A percentile compares a stretch with the other conserved stretches of the same genome.
phyloP scores from a whole-genome alignment of 352 stramenopile species.

The Globisporangium canariense region DNA sequence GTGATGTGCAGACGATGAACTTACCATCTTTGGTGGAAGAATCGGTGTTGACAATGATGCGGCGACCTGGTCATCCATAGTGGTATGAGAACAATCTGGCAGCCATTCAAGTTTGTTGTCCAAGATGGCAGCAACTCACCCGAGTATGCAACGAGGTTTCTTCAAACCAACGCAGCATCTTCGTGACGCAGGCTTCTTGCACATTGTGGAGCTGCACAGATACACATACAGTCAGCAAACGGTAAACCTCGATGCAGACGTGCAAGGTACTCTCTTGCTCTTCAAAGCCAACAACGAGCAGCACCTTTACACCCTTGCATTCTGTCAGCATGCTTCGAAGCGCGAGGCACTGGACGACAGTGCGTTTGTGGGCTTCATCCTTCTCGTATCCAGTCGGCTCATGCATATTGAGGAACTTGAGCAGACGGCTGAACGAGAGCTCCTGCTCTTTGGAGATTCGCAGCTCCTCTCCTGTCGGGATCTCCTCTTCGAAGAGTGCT shows the following conservation, averaged over 20 bases:
- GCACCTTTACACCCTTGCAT: slow-evolving; percentile 53
- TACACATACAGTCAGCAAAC: neutral
- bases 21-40: slow-evolving; percentile 57
- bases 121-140: slow-evolving; percentile 14
- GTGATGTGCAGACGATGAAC: neutral
- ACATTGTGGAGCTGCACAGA: slow-evolving; percentile 37
- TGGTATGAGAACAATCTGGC: neutral
- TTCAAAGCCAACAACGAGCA: neutral
- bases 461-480: slow-evolving; percentile 35
- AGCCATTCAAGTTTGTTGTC: too few relatives aligned
- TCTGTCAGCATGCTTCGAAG: slow-evolving; percentile 52
- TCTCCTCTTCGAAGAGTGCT: slow-evolving; percentile 21
- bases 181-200: slow-evolving; percentile 42
- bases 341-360: slow-evolving; percentile 46
- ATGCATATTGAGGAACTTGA: slow-evolving; percentile 55
- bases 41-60: slow-evolving; percentile 37
- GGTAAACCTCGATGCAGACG: neutral
- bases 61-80: slow-evolving; percentile 12
- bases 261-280: neutral
- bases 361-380: slow-evolving; percentile 50
- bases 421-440: slow-evolving; percentile 32
- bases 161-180: slow-evolving; percentile 63
- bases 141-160: slow-evolving; percentile 20
- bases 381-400: slow-evolving; percentile 57
- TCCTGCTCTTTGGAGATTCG: slow-evolving; percentile 36